Conservation (phyloP, 139 green algal species). For the Chlamydomonas sp. region DNA sequence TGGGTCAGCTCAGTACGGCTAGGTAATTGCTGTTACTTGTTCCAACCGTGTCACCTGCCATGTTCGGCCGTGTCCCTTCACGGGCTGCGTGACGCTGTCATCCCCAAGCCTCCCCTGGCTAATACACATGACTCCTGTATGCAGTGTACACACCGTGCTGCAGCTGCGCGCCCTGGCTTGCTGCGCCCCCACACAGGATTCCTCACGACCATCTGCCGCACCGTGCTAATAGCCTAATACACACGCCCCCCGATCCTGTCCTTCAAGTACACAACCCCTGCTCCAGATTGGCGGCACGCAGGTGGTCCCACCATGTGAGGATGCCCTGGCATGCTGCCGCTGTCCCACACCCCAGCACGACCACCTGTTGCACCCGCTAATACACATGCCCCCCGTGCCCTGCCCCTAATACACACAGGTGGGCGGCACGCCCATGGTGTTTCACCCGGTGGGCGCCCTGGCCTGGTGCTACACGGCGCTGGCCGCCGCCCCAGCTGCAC, state of each 20-base stretch:
- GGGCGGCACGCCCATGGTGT: not conserved
- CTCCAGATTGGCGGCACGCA: not conserved
- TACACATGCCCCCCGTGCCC: not conserved
- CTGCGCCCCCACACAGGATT: not conserved
- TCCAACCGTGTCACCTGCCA: no score
- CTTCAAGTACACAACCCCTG: not conserved
- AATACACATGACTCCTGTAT: not conserved
- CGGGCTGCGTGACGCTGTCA: no score
- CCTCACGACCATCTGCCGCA: not conserved
- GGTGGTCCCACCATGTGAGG: not conserved
- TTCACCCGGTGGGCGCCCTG: no score
- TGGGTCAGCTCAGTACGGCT: no score
- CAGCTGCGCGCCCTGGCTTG: not conserved
- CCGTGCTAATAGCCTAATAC: not conserved
- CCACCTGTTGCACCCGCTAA: not conserved
- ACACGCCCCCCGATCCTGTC: not conserved
- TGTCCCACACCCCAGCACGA: not conserved
- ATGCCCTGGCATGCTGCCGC: no score
- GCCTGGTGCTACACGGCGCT: not conserved
- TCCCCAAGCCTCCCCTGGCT: no score
- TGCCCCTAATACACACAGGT: slow-evolving; percentile 28
- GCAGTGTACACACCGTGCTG: not conserved
- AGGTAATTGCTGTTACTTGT: no score
- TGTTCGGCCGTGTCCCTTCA: no score
- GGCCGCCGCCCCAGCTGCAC: not conserved